Conservation (phyloP, 2,329 filamentous ascomycete genomes). For the Colletotrichum nymphaeae region DNA sequence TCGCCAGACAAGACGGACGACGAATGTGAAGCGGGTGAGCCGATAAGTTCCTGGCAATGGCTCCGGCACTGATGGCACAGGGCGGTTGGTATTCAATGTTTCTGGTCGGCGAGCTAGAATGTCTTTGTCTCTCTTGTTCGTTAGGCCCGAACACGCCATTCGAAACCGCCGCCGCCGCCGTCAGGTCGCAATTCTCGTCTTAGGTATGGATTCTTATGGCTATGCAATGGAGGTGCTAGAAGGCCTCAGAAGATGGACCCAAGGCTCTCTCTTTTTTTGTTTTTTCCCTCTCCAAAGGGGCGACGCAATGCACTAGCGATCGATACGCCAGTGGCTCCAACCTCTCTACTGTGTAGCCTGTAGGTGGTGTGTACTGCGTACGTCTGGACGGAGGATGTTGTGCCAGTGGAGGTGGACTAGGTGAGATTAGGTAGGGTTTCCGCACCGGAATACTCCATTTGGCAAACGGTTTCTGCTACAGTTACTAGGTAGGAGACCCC, state of each 20-base stretch:
- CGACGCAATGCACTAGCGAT: neutral
- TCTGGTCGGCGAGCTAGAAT: constrained; percentile 20
- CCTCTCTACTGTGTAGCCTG: neutral
- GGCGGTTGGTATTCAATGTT: constrained; percentile 4
- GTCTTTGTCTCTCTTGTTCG: neutral
- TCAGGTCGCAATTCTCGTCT: neutral
- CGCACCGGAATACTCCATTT: constrained; percentile 2
- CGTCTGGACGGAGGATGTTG: neutral
- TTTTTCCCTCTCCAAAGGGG: neutral
- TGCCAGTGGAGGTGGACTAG: neutral
- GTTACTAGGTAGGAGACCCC: neutral
- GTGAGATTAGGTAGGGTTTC: neutral
- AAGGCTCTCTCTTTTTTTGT: no score
- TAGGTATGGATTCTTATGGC: neutral
- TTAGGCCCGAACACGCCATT: constrained; percentile 10
- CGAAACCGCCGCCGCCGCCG: constrained; percentile 16
- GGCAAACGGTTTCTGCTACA: neutral
- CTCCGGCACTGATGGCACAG: neutral
- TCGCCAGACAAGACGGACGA: neutral
- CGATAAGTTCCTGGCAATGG: constrained; percentile 2
- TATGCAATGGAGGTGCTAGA: neutral
- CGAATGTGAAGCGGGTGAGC: neutral
- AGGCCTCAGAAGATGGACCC: neutral
- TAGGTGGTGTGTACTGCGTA: no score
- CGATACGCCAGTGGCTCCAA: neutral